Percentiles rank a stretch among this genome's conserved stretches.
Evolutionary conservation across 2,329 filamentous ascomycete genomes (phyloP).

Genomic region (Cladophialophora yegresii): DNA sequence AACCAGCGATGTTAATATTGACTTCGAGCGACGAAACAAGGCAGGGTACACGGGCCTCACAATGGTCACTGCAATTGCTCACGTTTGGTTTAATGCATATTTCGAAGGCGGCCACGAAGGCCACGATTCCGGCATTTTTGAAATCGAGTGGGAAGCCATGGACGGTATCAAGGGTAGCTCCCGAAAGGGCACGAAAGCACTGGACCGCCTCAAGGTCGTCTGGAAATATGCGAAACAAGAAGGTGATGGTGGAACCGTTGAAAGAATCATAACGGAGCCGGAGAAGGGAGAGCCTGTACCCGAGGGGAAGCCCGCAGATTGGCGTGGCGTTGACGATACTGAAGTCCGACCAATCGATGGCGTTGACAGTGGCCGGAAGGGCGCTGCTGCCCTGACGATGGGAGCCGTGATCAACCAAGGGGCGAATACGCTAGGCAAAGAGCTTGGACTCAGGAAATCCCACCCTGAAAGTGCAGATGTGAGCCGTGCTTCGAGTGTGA

Average conservation of each 20-base stretch:
- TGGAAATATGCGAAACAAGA: slow-evolving; percentile 62
- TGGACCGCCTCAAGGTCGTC: slow-evolving; percentile 80
- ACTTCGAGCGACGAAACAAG: slow-evolving; percentile 82
- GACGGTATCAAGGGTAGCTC: slow-evolving; percentile 92
- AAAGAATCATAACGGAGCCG: slow-evolving; percentile 64
- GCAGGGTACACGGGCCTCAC: slow-evolving; percentile 73
- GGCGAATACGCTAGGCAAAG: slow-evolving; percentile 56
- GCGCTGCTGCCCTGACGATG: slow-evolving; percentile 28
- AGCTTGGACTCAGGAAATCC: slow-evolving; percentile 67
- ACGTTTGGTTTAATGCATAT: slow-evolving; percentile 95
- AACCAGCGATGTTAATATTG: slow-evolving; percentile 85
- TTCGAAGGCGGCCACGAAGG: slow-evolving; percentile 77
- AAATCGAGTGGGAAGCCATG: slow-evolving; percentile 74
- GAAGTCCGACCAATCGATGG: slow-evolving; percentile 33
- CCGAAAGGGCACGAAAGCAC: slow-evolving; percentile 75
- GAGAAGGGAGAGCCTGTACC: slow-evolving; percentile 66
- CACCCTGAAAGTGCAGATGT: slow-evolving; percentile 66
- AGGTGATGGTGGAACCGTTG: slow-evolving; percentile 30
- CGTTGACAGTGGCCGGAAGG: slow-evolving; percentile 32
- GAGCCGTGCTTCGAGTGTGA: slow-evolving; percentile 71
- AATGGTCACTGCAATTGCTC: slow-evolving; percentile 89
- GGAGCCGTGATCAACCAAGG: slow-evolving; percentile 30
- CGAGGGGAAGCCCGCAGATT: slow-evolving; percentile 71
- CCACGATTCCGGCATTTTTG: slow-evolving; percentile 69
- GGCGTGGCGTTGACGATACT: slow-evolving; percentile 61